A percentile compares a stretch with the other conserved stretches of the same genome.
Evolutionary conservation across 495 filamentous ascomycete genomes (phyloP).

Genomic region (Aspergillus homomorphus): DNA sequence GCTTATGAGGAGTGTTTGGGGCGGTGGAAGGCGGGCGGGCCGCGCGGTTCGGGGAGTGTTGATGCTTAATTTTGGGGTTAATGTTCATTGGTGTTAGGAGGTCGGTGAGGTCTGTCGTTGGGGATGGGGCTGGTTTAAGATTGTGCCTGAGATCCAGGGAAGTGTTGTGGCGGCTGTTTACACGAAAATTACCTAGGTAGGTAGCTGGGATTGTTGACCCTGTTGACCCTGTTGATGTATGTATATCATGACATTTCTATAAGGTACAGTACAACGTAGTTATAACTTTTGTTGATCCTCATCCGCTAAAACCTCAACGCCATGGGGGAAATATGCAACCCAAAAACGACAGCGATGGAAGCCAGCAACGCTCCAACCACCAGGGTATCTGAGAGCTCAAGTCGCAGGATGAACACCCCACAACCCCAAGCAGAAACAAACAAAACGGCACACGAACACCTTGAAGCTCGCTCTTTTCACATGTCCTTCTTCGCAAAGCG

Average conservation of each 20-base stretch:
- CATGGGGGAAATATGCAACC: slow-evolving; percentile 13
- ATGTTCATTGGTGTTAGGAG: not conserved
- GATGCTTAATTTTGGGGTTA: slow-evolving; percentile 23
- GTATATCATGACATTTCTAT: not conserved
- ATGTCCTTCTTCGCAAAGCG: slow-evolving; percentile 61
- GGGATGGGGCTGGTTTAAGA: too few relatives aligned
- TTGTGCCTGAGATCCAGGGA: too few relatives aligned
- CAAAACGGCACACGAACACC: not conserved
- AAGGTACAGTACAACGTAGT: not conserved
- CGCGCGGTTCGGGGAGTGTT: slow-evolving; percentile 42
- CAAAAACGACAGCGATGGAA: slow-evolving; percentile 3
- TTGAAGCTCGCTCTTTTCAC: slow-evolving; percentile 27
- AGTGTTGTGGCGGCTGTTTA: too few relatives aligned
- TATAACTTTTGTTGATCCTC: not conserved
- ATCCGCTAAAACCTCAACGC: slow-evolving; percentile 11
- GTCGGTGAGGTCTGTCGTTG: not conserved
- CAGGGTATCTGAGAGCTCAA: slow-evolving; percentile 20
- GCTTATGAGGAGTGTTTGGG: slow-evolving; percentile 58
- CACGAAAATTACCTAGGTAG: too few relatives aligned
- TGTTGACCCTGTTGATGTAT: not conserved
- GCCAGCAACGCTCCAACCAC: slow-evolving; percentile 5
- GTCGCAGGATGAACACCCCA: not conserved
- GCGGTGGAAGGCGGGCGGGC: slow-evolving; percentile 52
- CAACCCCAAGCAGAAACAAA: not conserved
- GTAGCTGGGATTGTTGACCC: too few relatives aligned